Conservation (phyloP, 768 basidiomycete genomes). For the Pleurotus eryngii region DNA sequence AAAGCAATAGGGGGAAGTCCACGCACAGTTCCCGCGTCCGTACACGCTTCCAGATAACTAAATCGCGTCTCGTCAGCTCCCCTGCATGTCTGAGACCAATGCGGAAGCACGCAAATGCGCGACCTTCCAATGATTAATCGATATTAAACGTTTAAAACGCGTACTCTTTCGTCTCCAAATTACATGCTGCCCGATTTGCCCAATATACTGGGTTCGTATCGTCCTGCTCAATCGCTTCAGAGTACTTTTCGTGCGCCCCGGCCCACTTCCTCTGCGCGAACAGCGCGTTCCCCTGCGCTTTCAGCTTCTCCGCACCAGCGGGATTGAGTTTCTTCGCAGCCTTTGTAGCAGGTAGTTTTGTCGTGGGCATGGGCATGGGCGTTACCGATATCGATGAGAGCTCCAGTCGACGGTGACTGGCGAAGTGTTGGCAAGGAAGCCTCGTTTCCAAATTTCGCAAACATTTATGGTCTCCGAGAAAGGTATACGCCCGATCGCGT, state of each 20-base stretch:
- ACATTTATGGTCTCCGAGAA: too few relatives aligned
- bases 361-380: too few relatives aligned
- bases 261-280: conserved; percentile 15
- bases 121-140: background rate
- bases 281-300: conserved; percentile 17
- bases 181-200: conserved; percentile 18
- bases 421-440: too few relatives aligned
- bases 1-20: too few relatives aligned
- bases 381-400: too few relatives aligned
- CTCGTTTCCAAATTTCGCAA: too few relatives aligned
- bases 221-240: conserved; percentile 12
- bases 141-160: background rate
- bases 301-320: conserved; percentile 9
- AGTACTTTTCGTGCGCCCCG: conserved; percentile 11
- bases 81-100: too few relatives aligned
- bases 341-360: too few relatives aligned
- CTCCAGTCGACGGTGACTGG: too few relatives aligned
- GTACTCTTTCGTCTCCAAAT: conserved; percentile 12
- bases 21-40: conserved; percentile 26
- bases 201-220: conserved; percentile 13
- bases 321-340: background rate
- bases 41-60: conserved; percentile 29
- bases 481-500: too few relatives aligned
- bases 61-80: background rate
- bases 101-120: too few relatives aligned